Base-by-base conservation (phyloP, 345 rosid species). In the Pistacia integerrima region DNA sequence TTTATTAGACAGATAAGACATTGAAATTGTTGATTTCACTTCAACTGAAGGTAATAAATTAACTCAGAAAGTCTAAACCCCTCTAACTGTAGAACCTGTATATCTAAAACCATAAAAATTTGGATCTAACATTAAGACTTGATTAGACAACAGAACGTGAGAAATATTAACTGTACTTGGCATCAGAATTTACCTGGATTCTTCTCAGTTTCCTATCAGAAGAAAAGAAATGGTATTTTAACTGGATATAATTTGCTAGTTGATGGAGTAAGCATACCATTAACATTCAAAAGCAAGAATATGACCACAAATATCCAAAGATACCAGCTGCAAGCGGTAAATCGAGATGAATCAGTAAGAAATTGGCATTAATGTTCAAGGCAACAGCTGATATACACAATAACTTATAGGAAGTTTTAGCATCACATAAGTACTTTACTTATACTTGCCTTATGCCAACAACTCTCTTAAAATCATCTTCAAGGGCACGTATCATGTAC, bases 401-500 rank as follows among this genome's bases (percentile, higher is more conserved):
- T 33, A 72, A 25, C 41, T 18, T 25, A 74, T 28, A 13, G 46
- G 20, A 38, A 22, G 18, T 28, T 63, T 35, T 30, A 22, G n/a
- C 54, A 61, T 72, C 25, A 59, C 5, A 71, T 30, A 65, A 33
- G 63, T 14, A 36, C 11, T 54, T 76, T 18, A 61, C 18, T n/a
- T 12, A 33, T 35, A 74, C 75, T 77, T 74, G 75, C 97, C 94
- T 96, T 81, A 93, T 96, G 67, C 99, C 98, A 76, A 96, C 97
- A 48, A 96, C 99, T 84, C 65, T 83, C 88, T 86, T 93, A 64
- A 96, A 96, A 83, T 96, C 98, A 84, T 87, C 98, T 77, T 96
- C 99, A 49, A 96, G 89, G 64, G 98, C 99, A 11, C 99, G 93
- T n/a, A 96, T 83, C 99, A 96, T 92, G 84, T 96, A 96, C 73